Evolutionary conservation across 169 alveolate genomes (phyloP), one percentile per base, ranked within the genome.

Genomic region (Cryptosporidium baileyi): DNA sequence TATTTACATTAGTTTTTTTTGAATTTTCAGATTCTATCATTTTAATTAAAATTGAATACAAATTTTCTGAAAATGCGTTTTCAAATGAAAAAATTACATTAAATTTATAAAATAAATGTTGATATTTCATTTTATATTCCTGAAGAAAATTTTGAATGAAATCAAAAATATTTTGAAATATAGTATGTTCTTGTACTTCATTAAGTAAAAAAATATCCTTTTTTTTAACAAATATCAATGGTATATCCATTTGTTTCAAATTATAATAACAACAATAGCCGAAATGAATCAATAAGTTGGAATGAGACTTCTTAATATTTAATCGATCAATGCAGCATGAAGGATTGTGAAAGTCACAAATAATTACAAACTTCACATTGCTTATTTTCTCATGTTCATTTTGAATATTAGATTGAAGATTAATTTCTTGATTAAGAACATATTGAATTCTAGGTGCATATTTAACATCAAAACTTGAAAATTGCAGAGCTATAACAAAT

Each of bases 371-470:
- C 24, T 60, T 54, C 30, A 65, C 47, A 6, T 65, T 51, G 19
- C 45, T 26, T 26, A 15, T 19, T 15, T 24, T 60, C 19, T 44
- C 8, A 3, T 30, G 13, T n/a, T 49, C 43, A 17, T n/a, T 63
- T 1, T 51, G 51, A 11, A 57, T 0, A 38, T 15, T 15, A 0
- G 9, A 7, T 36, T 57, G 49, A 45, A 26, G 38, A 22, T 22
- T 24, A 36, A 38, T 15, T 30, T 8, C 1, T 51, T 60, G 13
- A n/a, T 57, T 60, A 9, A 74, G 26, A 30, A 54, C 28, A 36
- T 17, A 74, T 59, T 74, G 74, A 36, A 74, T 74, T 24, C 59
- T 74, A 9, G 85, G 85, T 15, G 74, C 85, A 74, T 38, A 74
- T 32, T 54, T 41, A 22, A 74, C 60, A 54, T 74, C 85, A 30